phyloP scores from a whole-genome alignment of 306 rosid genomes.

The Quercus engelmannii region DNA sequence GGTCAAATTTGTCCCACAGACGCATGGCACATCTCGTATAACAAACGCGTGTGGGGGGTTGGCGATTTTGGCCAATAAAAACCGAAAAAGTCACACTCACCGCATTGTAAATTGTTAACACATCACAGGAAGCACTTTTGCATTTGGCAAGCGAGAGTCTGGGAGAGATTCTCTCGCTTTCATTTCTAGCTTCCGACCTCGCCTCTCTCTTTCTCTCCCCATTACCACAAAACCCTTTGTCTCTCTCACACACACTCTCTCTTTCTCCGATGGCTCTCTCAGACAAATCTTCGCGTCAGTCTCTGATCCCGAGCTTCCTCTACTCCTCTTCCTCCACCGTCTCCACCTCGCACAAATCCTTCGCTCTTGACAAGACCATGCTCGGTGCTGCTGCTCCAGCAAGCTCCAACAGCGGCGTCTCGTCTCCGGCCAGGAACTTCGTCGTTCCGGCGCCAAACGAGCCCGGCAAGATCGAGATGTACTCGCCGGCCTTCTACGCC shows the following conservation, averaged over 20 bases:
- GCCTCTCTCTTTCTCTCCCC: background rate
- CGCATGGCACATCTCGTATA: background rate
- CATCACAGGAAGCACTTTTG: background rate
- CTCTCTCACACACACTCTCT: background rate
- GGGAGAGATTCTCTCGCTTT: conserved; percentile 34
- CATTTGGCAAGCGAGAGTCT: conserved; percentile 32
- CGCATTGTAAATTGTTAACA: background rate
- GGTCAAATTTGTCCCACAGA: no score
- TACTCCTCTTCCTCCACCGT: conserved; percentile 47
- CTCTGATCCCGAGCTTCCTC: conserved; percentile 71
- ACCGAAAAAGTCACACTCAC: background rate
- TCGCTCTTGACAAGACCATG: conserved; percentile 47
- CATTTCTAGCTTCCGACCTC: conserved; percentile 15
- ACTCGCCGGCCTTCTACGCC: conserved; percentile 84
- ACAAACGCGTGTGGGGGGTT: background rate
- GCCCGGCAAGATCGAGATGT: conserved; percentile 68
- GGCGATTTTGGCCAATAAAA: conserved; percentile 2
- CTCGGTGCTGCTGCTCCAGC: conserved; percentile 18
- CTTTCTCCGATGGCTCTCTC: conserved; percentile 50
- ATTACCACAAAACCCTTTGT: no score
- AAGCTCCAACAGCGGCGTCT: background rate
- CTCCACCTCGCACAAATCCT: conserved; percentile 26
- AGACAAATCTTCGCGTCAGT: conserved; percentile 40
- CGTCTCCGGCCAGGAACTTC: conserved; percentile 22
- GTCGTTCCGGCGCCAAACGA: conserved; percentile 64